These are phyloP conservation scores for Cyclotella atomus DNA, from an alignment of 108 stramenopile genomes.

Conservation along the genomic window DNA sequence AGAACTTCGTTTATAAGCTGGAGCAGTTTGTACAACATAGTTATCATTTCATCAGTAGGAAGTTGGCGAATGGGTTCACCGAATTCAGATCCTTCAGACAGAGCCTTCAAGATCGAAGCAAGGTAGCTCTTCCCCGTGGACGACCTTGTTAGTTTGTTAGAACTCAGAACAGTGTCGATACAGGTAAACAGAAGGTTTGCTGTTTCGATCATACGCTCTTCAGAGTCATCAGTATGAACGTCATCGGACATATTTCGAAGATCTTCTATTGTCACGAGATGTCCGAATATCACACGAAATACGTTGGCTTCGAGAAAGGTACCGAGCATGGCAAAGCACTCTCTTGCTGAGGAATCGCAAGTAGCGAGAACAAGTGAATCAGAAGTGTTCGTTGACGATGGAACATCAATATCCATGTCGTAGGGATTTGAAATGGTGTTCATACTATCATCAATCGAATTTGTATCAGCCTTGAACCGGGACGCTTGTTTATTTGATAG, in stretches of 20 bases:
- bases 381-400: background rate
- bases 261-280: slow-evolving; percentile 44
- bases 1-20: slow-evolving; percentile 44
- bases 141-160: slow-evolving; percentile 10
- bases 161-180: slow-evolving; percentile 31
- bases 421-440: slow-evolving; percentile 35
- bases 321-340: slow-evolving; percentile 29
- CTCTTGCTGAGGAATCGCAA: slow-evolving; percentile 19
- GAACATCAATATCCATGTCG: background rate
- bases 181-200: slow-evolving; percentile 40
- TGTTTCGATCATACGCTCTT: slow-evolving; percentile 13
- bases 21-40: slow-evolving; percentile 20
- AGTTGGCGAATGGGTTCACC: slow-evolving; percentile 8
- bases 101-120: slow-evolving; percentile 35
- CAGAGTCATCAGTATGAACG: slow-evolving; percentile 19
- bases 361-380: slow-evolving; percentile 18
- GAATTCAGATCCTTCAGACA: slow-evolving; percentile 40
- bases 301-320: slow-evolving; percentile 35
- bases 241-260: slow-evolving; percentile 29
- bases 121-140: slow-evolving; percentile 32
- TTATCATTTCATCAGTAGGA: slow-evolving; percentile 3
- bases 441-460: slow-evolving; percentile 30
- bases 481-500: background rate
- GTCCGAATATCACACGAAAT: slow-evolving; percentile 46
- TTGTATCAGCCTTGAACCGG: slow-evolving; percentile 4